Evolutionary conservation across 306 rosid species (phyloP).

Genomic region (Sindora glabra): DNA sequence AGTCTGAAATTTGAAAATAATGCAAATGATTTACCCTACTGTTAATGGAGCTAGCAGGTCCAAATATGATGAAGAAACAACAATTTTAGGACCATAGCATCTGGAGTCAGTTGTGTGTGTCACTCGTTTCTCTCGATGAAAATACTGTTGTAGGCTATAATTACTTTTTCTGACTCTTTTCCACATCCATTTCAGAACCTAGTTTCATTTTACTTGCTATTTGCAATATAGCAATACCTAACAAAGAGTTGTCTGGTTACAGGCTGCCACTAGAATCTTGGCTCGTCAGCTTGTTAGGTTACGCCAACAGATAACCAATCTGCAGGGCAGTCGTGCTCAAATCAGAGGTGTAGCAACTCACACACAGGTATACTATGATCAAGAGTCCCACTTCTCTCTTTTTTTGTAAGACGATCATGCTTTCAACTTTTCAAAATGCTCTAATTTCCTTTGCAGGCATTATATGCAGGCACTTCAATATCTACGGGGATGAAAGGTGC

Average conservation of each 20-base stretch:
- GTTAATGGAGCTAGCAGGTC: too few relatives aligned
- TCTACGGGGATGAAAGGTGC: constrained; percentile 99
- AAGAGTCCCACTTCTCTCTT: too few relatives aligned
- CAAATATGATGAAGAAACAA: too few relatives aligned
- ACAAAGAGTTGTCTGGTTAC: constrained; percentile 7
- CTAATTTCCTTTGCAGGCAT: constrained; percentile 48
- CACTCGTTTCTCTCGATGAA: too few relatives aligned
- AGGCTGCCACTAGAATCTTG: constrained; percentile 89
- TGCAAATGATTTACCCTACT: too few relatives aligned
- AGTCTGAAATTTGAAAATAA: too few relatives aligned
- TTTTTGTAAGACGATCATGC: background rate
- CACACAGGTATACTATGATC: constrained; percentile 57
- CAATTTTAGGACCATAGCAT: too few relatives aligned
- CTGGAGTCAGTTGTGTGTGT: too few relatives aligned
- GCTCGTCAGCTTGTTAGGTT: constrained; percentile 95
- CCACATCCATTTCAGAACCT: background rate
- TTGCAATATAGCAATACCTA: constrained; percentile 6
- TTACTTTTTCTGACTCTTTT: background rate
- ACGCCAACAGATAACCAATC: constrained; percentile 92
- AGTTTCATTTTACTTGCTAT: background rate
- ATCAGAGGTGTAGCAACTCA: constrained; percentile 95
- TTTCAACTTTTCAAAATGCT: constrained; percentile 2
- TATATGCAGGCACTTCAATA: constrained; percentile 89
- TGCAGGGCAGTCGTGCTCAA: constrained; percentile 98
- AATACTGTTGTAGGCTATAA: background rate